Evolutionary conservation across 2,329 filamentous ascomycete genomes (phyloP), one percentile per base, ranked within the genome.

Genomic region (Niveomyces coronatus): DNA sequence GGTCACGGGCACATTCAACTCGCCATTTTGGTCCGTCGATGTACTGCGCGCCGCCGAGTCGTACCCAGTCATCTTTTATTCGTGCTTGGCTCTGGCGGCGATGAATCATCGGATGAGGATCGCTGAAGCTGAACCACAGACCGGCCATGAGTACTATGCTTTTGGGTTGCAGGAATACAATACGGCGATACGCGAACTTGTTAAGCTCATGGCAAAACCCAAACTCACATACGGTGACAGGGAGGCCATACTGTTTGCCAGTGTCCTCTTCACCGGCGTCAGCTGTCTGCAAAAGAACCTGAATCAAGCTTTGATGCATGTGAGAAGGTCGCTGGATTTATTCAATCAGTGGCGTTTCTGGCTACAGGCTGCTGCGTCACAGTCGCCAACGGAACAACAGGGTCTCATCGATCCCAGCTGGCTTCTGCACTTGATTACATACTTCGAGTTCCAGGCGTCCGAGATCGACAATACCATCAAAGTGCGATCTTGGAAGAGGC

Each of bases 341-440:
- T 43, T 47, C 22, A 31, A 39, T 36, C 20, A 45, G 24, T 44
- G 43, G 43, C 26, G 33, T 7, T 43, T 44, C 38, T 45, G 40
- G 41, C 38, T 40, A 13, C 29, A 41, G 18, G 30, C 32, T 14
- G 22, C 23, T 13, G 26, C 29, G 36, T 9, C 29, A 5, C 19
- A 9, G 3, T 15, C 17, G 10, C 28, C 3, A 13, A 26, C 8
- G 7, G 13, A 15, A 19, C 27, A 7, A 16, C 20, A 38, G 8
- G 35, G 23, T 14, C 31, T 33, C 4, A 35, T 39, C 4, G 28
- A 34, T 8, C 10, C 29, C 14, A n/a, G 27, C 10, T 45, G 40
- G 29, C 43, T 46, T 35, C 28, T 46, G 13, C 39, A 40, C 9
- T 29, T 46, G n/a, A 31, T 43, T 28, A 45, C 24, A 22, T 39